phyloP scores from a whole-genome alignment of 768 basidiomycete species.

The Lactarius tabidus region DNA sequence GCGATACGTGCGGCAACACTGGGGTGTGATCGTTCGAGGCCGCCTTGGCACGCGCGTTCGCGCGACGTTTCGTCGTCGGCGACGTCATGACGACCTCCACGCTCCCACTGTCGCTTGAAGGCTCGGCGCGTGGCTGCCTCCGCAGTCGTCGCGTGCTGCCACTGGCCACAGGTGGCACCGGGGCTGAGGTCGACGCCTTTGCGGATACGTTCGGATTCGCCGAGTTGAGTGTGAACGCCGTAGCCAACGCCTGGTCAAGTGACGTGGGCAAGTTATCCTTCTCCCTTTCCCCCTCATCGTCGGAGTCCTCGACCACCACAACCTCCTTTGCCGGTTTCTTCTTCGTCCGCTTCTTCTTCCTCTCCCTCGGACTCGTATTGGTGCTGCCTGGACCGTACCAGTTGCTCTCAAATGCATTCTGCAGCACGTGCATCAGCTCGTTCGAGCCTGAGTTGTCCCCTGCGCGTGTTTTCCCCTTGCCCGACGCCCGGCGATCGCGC shows the following conservation, averaged over 20 bases:
- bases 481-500: background rate
- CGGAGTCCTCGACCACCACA: background rate
- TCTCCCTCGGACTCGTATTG: background rate
- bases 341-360: background rate
- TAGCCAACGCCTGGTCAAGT: constrained; percentile 4
- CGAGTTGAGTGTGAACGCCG: constrained; percentile 13
- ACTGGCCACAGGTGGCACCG: background rate
- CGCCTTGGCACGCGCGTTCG: no score
- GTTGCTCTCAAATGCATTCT: constrained; percentile 20
- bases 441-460: constrained; percentile 1
- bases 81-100: background rate
- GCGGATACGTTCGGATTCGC: background rate
- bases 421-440: constrained; percentile 7
- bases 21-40: no score
- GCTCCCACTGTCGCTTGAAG: background rate
- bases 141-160: background rate
- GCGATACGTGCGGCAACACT: background rate
- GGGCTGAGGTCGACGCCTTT: background rate
- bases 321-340: background rate
- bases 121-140: background rate
- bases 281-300: background rate
- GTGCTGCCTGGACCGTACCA: background rate
- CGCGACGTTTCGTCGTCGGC: background rate
- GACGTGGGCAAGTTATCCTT: background rate
- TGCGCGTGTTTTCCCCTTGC: background rate